Evolutionary conservation across 78 protist species (phyloP), one percentile per base, ranked within the genome.

Genomic region (Pigoraptor vietnamica): DNA sequence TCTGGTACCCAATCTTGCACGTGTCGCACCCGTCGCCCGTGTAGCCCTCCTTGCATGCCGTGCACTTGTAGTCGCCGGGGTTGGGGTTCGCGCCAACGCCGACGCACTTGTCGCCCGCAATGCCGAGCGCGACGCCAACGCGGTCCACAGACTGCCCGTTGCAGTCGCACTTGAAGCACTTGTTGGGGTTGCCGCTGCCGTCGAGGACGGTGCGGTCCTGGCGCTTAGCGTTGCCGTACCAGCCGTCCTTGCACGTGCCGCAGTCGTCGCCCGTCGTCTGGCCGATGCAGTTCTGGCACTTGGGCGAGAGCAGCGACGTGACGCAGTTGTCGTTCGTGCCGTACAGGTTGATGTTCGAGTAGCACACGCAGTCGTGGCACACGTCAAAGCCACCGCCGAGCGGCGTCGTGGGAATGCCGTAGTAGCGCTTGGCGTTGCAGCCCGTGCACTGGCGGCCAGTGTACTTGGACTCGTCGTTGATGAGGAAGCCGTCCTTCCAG

Each of bases 121-220:
- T 83, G 88, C 2, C 39, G 38, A 6, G 1, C n/a, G 6, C 19
- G 24, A 19, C 35, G 34, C 23, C 38, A 6, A 14, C 39, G 38
- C 86, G 86, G 35, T 29, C 86, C 36, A 21, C 2, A 6, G 88
- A 32, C 34, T 24, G 88, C 19, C 88, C 88, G 38, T 83, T 83
- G 88, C 88, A 83, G 39, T 83, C 39, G 88, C 88, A 83, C 88
- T 83, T 29, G 39, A 32, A 83, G 88, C 88, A 83, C 88, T 83
- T 83, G 88, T 2, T 9, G 23, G 35, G 6, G 88, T 83, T 35
- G 88, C 88, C 88, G 38, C 14, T 24, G 25, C 35, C 24, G 88
- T 34, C 88, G 33, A 83, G 39, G 38, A 34, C 39, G 39, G 23
- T 34, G 88, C 9, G 37, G 25, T 32, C 88, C 35, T 29, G 35